Conservation (phyloP, 2,329 filamentous ascomycete genomes). For the Ascochyta rabiei region DNA sequence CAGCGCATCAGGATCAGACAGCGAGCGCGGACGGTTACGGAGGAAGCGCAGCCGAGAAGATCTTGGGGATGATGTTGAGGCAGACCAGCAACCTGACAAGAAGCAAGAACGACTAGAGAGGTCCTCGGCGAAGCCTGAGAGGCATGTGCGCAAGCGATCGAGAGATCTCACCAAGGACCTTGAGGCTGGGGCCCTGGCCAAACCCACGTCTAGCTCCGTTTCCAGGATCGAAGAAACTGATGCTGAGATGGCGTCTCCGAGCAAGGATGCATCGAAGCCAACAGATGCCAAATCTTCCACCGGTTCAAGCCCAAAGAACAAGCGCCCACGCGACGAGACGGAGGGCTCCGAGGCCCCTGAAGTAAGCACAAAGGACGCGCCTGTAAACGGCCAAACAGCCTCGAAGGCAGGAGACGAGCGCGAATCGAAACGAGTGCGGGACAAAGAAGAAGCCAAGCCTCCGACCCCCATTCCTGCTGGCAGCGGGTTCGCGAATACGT, state of each 20-base stretch:
- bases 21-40: slow-evolving; percentile 47
- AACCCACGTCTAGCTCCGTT: slow-evolving; percentile 41
- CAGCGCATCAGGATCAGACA: slow-evolving; percentile 44
- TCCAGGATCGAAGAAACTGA: slow-evolving; percentile 40
- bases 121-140: slow-evolving; percentile 39
- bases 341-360: slow-evolving; percentile 21
- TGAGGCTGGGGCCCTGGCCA: slow-evolving; percentile 38
- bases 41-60: slow-evolving; percentile 56
- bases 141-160: slow-evolving; percentile 55
- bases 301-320: slow-evolving; percentile 55
- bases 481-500: slow-evolving; percentile 54
- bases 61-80: slow-evolving; percentile 46
- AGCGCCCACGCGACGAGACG: slow-evolving; percentile 51
- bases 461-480: slow-evolving; percentile 39
- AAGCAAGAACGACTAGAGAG: slow-evolving; percentile 36
- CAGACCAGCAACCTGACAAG: slow-evolving; percentile 40
- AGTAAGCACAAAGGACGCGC: slow-evolving; percentile 11
- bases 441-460: slow-evolving; percentile 36
- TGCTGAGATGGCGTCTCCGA: slow-evolving; percentile 35
- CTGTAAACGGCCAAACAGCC: slow-evolving; percentile 21
- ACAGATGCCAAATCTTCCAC: slow-evolving; percentile 15
- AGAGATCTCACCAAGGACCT: slow-evolving; percentile 50
- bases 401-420: slow-evolving; percentile 38
- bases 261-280: slow-evolving; percentile 13
- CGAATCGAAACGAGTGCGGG: slow-evolving; percentile 44